A percentile compares a stretch with the other conserved stretches of the same genome.
Conservation (phyloP, 768 basidiomycete genomes). For the Russula dissimulans region DNA sequence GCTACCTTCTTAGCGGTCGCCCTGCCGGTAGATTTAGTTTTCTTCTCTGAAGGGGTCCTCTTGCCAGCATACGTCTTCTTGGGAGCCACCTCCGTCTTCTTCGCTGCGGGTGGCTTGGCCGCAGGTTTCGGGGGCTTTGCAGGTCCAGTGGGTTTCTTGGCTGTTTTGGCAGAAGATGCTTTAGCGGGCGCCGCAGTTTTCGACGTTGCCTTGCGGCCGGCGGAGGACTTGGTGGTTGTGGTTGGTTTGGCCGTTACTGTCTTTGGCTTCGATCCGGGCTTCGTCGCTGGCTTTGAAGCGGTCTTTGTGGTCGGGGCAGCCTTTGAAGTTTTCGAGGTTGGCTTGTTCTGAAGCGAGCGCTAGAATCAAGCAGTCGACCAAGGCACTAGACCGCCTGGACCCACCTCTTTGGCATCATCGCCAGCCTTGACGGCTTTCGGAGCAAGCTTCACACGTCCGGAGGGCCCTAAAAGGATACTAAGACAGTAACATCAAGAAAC, state of each 20-base stretch:
- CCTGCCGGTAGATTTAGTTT: slow-evolving; percentile 27
- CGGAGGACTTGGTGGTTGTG: slow-evolving; percentile 26
- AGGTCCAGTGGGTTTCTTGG: slow-evolving; percentile 10
- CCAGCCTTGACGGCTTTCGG: slow-evolving; percentile 44
- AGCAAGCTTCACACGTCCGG: slow-evolving; percentile 58
- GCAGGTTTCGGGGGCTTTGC: slow-evolving; percentile 9
- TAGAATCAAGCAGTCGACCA: slow-evolving; percentile 6
- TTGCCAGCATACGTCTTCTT: slow-evolving; percentile 21
- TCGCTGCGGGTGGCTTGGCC: slow-evolving; percentile 23
- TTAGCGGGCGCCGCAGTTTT: slow-evolving; percentile 17
- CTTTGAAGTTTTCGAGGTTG: slow-evolving; percentile 30
- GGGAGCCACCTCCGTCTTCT: slow-evolving; percentile 22
- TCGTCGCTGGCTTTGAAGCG: slow-evolving; percentile 24
- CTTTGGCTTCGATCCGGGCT: slow-evolving; percentile 27
- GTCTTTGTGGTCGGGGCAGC: slow-evolving; percentile 23
- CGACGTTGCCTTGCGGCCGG: slow-evolving; percentile 23
- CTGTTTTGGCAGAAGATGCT: slow-evolving; percentile 8
- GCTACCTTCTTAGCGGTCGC: slow-evolving; percentile 57
- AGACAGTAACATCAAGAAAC: neutral
- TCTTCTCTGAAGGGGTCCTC: slow-evolving; percentile 15
- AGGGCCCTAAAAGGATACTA: slow-evolving; percentile 27
- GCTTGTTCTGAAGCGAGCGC: slow-evolving; percentile 29
- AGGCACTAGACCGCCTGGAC: slow-evolving; percentile 23
- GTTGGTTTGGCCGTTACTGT: slow-evolving; percentile 23
- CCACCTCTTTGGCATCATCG: slow-evolving; percentile 53